Conservation (phyloP, 1,284 basidiomycete genomes). For the Cryptococcus depauperatus region DNA sequence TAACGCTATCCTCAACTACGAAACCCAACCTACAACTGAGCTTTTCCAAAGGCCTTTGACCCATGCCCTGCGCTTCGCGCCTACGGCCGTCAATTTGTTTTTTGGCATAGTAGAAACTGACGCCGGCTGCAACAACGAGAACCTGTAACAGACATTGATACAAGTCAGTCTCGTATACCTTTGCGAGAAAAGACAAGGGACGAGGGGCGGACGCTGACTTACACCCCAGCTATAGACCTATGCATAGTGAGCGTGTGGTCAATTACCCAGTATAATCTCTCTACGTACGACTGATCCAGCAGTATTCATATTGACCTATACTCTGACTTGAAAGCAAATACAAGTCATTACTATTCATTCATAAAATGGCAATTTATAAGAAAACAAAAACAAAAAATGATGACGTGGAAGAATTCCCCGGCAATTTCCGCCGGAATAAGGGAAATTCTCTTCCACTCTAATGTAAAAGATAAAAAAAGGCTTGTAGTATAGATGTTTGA, state of each 20-base stretch:
- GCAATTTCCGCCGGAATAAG: too few species aligned
- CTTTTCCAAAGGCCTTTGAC: slow-evolving; percentile 13
- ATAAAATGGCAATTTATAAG: not conserved
- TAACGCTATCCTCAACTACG: not conserved
- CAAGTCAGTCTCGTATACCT: not conserved
- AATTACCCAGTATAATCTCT: too few species aligned
- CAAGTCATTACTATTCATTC: too few species aligned
- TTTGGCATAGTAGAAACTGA: slow-evolving; percentile 49
- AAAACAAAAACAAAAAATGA: not conserved
- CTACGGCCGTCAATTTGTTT: slow-evolving; percentile 46
- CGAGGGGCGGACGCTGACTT: slow-evolving; percentile 7
- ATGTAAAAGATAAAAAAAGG: too few species aligned
- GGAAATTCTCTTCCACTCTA: too few species aligned
- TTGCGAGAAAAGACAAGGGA: not conserved
- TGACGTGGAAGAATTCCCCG: not conserved
- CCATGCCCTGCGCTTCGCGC: slow-evolving; percentile 11
- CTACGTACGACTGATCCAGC: slow-evolving; percentile 24
- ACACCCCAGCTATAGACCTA: slow-evolving; percentile 32
- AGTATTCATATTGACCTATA: slow-evolving; percentile 19
- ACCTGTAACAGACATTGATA: slow-evolving; percentile 17
- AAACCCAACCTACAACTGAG: slow-evolving; percentile 10
- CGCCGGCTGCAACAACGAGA: slow-evolving; percentile 48
- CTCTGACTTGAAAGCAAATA: too few species aligned
- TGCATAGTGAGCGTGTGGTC: too few species aligned
- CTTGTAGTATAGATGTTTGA: too few species aligned